Evolutionary conservation across 257 asterid genomes (phyloP).

Genomic region (Ajuga chamaepitys): DNA sequence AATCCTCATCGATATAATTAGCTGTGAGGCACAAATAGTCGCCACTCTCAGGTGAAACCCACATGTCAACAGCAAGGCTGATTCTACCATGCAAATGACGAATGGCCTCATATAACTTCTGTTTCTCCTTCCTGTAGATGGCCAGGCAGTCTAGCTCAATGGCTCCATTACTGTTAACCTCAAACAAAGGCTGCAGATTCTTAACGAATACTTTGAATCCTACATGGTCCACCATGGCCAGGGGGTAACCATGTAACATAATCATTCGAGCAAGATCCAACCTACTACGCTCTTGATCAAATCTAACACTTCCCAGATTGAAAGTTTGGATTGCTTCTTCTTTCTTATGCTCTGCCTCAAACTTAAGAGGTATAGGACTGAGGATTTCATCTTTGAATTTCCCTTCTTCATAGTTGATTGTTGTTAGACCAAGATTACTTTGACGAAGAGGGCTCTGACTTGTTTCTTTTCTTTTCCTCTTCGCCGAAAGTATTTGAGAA

Average conservation of each 20-base stretch:
- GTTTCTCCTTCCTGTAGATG: constrained; percentile 67
- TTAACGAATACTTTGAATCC: constrained; percentile 81
- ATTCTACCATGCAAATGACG: constrained; percentile 71
- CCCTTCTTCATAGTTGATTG: constrained; percentile 55
- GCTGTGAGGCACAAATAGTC: constrained; percentile 73
- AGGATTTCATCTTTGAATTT: constrained; percentile 58
- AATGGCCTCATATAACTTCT: constrained; percentile 53
- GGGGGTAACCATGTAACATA: constrained; percentile 91
- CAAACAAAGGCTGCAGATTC: constrained; percentile 91
- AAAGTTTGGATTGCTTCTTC: constrained; percentile 53
- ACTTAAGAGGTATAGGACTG: constrained; percentile 49
- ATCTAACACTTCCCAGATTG: constrained; percentile 61
- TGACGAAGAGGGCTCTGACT: constrained; percentile 40
- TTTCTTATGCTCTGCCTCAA: constrained; percentile 56
- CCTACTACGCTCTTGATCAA: constrained; percentile 81
- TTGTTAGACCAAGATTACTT: constrained; percentile 34
- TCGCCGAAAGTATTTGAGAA: constrained; percentile 75
- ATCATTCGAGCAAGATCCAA: constrained; percentile 96
- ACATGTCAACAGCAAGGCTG: constrained; percentile 65
- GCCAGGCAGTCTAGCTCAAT: constrained; percentile 76
- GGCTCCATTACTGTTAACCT: constrained; percentile 44
- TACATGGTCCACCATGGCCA: constrained; percentile 78
- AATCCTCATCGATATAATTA: constrained; percentile 62
- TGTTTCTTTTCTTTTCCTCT: constrained; percentile 77
- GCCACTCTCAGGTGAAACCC: constrained; percentile 63